These are phyloP conservation scores for Aureobasidium uvarum DNA, from an alignment of 2,329 filamentous ascomycete genomes.

Conservation along the genomic window DNA sequence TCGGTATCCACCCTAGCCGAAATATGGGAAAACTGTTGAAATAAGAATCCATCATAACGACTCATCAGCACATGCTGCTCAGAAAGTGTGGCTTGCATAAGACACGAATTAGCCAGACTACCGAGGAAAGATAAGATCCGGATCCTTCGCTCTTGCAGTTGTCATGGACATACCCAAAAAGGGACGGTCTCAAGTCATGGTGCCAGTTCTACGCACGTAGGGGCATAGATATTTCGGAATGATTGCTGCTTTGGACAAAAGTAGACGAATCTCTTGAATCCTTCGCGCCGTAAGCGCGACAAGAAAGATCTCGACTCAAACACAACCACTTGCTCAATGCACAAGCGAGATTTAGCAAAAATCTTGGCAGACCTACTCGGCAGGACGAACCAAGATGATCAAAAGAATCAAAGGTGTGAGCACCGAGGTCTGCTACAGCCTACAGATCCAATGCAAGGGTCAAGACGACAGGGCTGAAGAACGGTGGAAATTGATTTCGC, in stretches of 20 bases:
- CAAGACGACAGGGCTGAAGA: slow-evolving; percentile 17
- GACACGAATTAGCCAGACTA: neutral
- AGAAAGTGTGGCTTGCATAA: neutral
- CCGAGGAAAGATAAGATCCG: neutral
- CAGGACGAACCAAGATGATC: neutral
- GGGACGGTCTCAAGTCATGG: neutral
- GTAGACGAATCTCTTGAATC: neutral
- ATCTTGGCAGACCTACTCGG: neutral
- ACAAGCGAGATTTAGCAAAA: slow-evolving; percentile 7
- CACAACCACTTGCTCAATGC: neutral
- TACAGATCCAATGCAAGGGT: neutral
- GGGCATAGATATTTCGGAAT: neutral
- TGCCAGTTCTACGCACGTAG: slow-evolving; percentile 1
- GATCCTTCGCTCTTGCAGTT: slow-evolving; percentile 3
- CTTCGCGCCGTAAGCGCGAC: neutral
- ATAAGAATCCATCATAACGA: neutral
- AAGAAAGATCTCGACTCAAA: neutral
- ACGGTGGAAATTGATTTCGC: slow-evolving; percentile 6
- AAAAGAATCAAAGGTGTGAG: neutral
- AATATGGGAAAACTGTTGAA: neutral
- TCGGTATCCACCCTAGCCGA: neutral
- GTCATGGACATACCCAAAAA: neutral
- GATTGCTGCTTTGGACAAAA: neutral
- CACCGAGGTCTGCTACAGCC: neutral
- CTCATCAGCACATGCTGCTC: neutral